Evolutionary conservation across 2,329 filamentous ascomycete genomes (phyloP).

Genomic region (Fusarium subglutinans): DNA sequence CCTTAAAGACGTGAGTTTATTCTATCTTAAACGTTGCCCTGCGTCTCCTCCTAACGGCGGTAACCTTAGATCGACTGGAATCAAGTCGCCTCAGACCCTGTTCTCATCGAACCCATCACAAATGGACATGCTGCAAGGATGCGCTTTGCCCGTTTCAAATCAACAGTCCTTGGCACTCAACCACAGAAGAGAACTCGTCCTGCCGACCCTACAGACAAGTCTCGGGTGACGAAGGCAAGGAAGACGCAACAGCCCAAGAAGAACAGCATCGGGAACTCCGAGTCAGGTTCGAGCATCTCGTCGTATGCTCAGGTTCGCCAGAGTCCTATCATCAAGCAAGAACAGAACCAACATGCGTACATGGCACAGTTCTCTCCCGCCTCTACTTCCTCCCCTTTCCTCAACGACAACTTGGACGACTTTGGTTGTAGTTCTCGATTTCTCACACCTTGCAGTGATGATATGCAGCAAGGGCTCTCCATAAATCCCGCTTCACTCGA

Average conservation of each 20-base stretch:
- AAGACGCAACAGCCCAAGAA: constrained; percentile 48
- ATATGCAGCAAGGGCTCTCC: constrained; percentile 47
- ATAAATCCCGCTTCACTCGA: constrained; percentile 45
- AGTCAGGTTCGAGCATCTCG: constrained; percentile 45
- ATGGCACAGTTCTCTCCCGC: constrained; percentile 50
- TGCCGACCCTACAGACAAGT: constrained; percentile 51
- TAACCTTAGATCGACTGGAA: constrained; percentile 66
- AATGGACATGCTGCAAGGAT: constrained; percentile 70
- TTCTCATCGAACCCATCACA: constrained; percentile 63
- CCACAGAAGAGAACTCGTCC: constrained; percentile 58
- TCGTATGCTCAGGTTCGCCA: constrained; percentile 45
- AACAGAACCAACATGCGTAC: constrained; percentile 46
- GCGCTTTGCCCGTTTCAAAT: constrained; percentile 64
- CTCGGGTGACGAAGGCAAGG: constrained; percentile 57
- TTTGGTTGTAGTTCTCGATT: constrained; percentile 50
- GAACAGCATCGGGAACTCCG: constrained; percentile 53
- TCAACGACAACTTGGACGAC: constrained; percentile 49
- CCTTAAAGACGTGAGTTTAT: constrained; percentile 64
- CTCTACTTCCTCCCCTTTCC: constrained; percentile 50
- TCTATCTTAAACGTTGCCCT: background rate
- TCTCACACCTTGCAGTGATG: constrained; percentile 65
- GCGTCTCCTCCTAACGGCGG: constrained; percentile 21
- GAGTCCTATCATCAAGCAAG: constrained; percentile 49
- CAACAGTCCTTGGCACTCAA: constrained; percentile 58
- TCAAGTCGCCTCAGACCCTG: constrained; percentile 63